phyloP scores from a whole-genome alignment of 192 early-diverging fungal genomes.

The Glomus cerebriforme region DNA sequence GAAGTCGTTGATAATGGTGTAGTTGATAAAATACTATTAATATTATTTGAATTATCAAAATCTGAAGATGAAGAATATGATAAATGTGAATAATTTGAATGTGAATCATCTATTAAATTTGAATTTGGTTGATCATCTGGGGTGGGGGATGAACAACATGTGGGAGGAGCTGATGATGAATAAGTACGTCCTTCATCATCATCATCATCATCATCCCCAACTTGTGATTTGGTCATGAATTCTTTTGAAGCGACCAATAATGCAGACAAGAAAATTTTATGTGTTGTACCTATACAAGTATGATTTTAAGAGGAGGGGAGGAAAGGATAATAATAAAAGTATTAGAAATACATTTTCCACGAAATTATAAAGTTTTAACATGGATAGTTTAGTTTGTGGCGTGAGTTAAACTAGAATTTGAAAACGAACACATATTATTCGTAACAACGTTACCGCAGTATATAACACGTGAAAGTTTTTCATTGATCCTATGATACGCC shows the following conservation, averaged over 20 bases:
- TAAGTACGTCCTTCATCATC: neutral
- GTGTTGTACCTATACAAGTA: constrained; percentile 38
- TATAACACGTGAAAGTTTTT: neutral
- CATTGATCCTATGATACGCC: neutral
- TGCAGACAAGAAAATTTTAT: constrained; percentile 39
- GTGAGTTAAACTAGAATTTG: no score
- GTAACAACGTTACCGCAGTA: no score
- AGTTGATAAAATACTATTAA: neutral
- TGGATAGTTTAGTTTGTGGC: neutral
- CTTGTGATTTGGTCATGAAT: constrained; percentile 26
- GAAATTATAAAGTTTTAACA: no score
- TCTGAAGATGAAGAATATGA: neutral
- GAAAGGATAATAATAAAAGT: no score
- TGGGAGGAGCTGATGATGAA: neutral
- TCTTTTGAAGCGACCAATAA: constrained; percentile 42
- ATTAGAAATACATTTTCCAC: no score
- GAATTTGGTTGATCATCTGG: neutral
- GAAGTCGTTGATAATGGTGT: neutral
- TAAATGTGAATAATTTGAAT: neutral
- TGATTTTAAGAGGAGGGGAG: no score
- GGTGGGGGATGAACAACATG: constrained; percentile 3
- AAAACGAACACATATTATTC: no score
- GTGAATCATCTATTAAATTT: neutral
- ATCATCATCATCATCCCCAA: neutral
- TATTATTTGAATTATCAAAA: neutral